phyloP scores from a whole-genome alignment of 2,329 filamentous ascomycete species.

The Gnomoniopsis smithogilvyi region DNA sequence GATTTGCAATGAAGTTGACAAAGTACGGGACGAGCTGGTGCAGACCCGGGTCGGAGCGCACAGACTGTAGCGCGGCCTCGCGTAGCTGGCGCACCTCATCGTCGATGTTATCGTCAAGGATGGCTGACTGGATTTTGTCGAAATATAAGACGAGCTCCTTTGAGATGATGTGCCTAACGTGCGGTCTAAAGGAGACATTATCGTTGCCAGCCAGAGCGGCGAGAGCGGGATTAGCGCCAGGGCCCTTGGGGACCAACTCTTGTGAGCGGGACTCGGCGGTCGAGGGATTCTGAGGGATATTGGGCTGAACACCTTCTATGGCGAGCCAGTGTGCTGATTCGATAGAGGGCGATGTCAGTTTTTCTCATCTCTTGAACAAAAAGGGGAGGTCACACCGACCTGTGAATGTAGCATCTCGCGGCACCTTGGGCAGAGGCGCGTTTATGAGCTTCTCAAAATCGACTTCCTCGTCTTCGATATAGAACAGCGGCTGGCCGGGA shows the following conservation, averaged over 20 bases:
- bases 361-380: constrained; percentile 8
- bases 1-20: constrained; percentile 90
- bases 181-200: constrained; percentile 77
- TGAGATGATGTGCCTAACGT: constrained; percentile 93
- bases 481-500: constrained; percentile 90
- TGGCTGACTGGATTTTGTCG: constrained; percentile 85
- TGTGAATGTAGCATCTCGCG: constrained; percentile 87
- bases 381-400: constrained; percentile 46
- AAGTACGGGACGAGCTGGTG: constrained; percentile 97
- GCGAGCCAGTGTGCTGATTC: constrained; percentile 87
- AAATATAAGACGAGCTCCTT: constrained; percentile 97
- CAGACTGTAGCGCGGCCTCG: constrained; percentile 78
- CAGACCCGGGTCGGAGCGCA: constrained; percentile 84
- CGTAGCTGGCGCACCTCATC: constrained; percentile 71
- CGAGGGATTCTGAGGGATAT: constrained; percentile 94
- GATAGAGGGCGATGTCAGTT: constrained; percentile 16
- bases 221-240: constrained; percentile 80
- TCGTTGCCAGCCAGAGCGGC: constrained; percentile 82
- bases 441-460: constrained; percentile 99
- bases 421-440: constrained; percentile 89
- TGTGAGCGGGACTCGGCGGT: constrained; percentile 77
- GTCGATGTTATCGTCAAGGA: constrained; percentile 84
- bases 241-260: constrained; percentile 85
- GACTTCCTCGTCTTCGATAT: constrained; percentile 96
- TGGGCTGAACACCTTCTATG: constrained; percentile 94